Percentiles rank a stretch among this genome's conserved stretches.
Conservation (phyloP, 768 basidiomycete species). For the Boletellus ananiceps region DNA sequence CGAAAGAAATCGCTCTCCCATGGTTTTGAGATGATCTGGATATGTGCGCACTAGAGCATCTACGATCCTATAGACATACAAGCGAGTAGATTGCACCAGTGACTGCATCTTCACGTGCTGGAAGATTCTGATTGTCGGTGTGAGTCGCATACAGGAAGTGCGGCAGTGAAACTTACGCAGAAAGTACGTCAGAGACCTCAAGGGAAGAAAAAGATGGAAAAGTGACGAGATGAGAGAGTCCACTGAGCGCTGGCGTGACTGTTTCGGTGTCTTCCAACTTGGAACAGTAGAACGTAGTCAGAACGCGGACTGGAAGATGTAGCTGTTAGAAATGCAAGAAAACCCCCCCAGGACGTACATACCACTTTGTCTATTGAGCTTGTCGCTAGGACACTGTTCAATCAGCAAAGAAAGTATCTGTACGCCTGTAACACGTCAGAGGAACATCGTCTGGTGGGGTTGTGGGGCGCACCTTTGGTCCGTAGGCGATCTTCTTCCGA, state of each 20-base stretch:
- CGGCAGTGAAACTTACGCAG: conserved; percentile 45
- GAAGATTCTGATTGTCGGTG: conserved; percentile 51
- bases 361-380: conserved; percentile 82
- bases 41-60: conserved; percentile 48
- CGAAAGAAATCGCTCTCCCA: conserved; percentile 68
- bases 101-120: conserved; percentile 75
- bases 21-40: conserved; percentile 56
- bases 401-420: conserved; percentile 76
- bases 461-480: conserved; percentile 60
- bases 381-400: conserved; percentile 50
- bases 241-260: conserved; percentile 75
- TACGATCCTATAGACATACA: conserved; percentile 74
- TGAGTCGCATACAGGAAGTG: neutral
- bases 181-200: conserved; percentile 57
- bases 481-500: conserved; percentile 77
- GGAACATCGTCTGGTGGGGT: neutral
- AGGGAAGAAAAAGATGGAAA: conserved; percentile 58
- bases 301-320: conserved; percentile 61
- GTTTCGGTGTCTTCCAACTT: conserved; percentile 87
- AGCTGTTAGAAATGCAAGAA: conserved; percentile 1
- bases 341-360: conserved; percentile 19
- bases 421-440: conserved; percentile 53
- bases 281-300: conserved; percentile 76
- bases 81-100: conserved; percentile 77
- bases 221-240: conserved; percentile 61